A percentile compares a stretch with the other conserved stretches of the same genome.
phyloP scores from a whole-genome alignment of 371 early-diverging fungal species.

The Mucor indicus region DNA sequence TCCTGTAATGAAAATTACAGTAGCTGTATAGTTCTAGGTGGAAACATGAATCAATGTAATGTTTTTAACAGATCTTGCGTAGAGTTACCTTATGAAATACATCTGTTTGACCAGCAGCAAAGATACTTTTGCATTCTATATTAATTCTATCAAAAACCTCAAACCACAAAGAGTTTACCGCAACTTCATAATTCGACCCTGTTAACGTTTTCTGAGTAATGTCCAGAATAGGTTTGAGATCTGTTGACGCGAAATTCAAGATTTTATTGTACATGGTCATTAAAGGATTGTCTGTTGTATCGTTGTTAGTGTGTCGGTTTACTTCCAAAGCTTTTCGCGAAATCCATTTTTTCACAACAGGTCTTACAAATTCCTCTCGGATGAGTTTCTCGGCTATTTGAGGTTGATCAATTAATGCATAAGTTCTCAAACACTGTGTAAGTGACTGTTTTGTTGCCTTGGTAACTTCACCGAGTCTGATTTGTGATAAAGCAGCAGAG shows the following conservation, averaged over 20 bases:
- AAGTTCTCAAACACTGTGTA: constrained; percentile 68
- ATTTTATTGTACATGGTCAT: constrained; percentile 58
- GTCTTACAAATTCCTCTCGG: constrained; percentile 54
- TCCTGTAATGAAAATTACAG: constrained; percentile 59
- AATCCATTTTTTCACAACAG: constrained; percentile 53
- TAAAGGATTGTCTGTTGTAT: constrained; percentile 29
- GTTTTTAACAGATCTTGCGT: too few relatives aligned
- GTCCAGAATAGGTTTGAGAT: constrained; percentile 55
- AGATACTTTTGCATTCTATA: constrained; percentile 52
- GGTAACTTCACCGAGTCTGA: constrained; percentile 37
- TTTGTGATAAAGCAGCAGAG: constrained; percentile 41
- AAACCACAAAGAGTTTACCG: constrained; percentile 68
- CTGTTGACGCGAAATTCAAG: constrained; percentile 48
- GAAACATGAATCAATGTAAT: too few relatives aligned
- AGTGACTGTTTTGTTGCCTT: constrained; percentile 53
- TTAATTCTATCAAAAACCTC: constrained; percentile 51
- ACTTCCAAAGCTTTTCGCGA: constrained; percentile 20
- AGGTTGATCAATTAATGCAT: constrained; percentile 73
- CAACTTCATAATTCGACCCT: constrained; percentile 66
- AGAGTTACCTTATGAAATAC: constrained; percentile 63
- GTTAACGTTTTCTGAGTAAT: constrained; percentile 63
- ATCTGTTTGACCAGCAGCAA: constrained; percentile 72
- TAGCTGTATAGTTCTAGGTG: constrained; percentile 60
- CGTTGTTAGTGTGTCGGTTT: not conserved
- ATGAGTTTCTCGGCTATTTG: constrained; percentile 69